Base-by-base conservation (phyloP, 768 basidiomycete species). In the Podaxis rugospora region DNA sequence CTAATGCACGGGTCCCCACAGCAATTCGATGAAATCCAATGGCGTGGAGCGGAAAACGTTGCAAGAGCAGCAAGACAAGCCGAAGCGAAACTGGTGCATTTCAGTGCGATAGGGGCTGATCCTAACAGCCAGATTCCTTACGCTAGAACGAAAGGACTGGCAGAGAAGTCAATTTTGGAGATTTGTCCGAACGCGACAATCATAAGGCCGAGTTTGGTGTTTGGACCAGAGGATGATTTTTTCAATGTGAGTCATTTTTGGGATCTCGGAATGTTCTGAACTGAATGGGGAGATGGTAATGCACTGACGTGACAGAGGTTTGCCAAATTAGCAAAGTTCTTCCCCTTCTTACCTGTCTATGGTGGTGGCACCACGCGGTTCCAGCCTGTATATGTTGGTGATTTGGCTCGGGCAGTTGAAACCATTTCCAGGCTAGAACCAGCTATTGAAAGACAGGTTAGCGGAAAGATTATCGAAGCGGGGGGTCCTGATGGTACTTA, bases 61-160 rank as follows among this genome's bases (percentile, higher is more conserved):
- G 87, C 88, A 0, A 66, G 68, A 39, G 79, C 79, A 1, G 83
- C 86, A 0, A 78, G 76, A 61, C 69, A 76, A 5, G 76, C 69
- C 28, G 84, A 84, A 11, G 86, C 86, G 5, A 84, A 81, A 65
- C 72, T 88, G 16, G 76, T 88, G 23, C 87, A 89, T 65, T 72
- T 92, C 66, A 89, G 86, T 63, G 87, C 89, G 23, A 88, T 92
- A 66, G 88, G 88, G n/a, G 87, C 88, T n/a, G 78, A 90, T 67
- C 65, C 75, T 1, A 64, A 74, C 10, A 89, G 87, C 61, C 64
- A 70, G 10, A 80, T 90, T 49, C 80, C 84, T 11, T 92, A 92
- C 66, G 72, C 66, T 44, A 80, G 80, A 55, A 87, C 86, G 18
- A 89, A 88, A 67, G 86, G 79, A 1, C 71, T 86, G 11, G 88